Evolutionary conservation across 2,329 filamentous ascomycete species (phyloP), one percentile per base, ranked within the genome.

Genomic region (Alternaria incomplexa): DNA sequence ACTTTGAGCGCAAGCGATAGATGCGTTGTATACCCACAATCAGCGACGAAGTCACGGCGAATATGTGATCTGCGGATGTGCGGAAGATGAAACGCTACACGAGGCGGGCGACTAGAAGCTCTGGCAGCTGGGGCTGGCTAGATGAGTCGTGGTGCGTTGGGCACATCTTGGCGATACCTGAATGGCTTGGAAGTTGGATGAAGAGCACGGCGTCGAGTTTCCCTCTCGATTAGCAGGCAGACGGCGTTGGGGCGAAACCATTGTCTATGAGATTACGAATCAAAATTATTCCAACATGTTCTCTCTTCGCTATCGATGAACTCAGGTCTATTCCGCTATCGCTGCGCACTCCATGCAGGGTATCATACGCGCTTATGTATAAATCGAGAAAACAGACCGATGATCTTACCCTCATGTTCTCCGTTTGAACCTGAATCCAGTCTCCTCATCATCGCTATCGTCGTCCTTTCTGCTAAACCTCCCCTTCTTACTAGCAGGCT

Each of bases 1-100:
- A 90, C 83, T 99, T 99, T 80, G 94, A 97, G 84, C 88, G 96
- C 77, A 94, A 89, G 81, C 88, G 94, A 52, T 79, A 70, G 60
- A 62, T 12, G 48, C 28, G 11, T 20, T 11, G 17, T 23, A 10
- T 46, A 13, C 13, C 25, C 15, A 13, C 28, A 30, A 30, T 25
- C 20, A 45, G 43, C 43, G 17, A 50, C 23, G 17, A 30, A 28
- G 17, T 45, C 15, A 54, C 15, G 13, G 20, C 32, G 32, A 58
- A 40, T 6, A 17, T 17, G 36, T 40, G n/a, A 40, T 40, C 36
- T 26, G 28, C 26, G 25, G 45, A 26, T 26, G 26, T 52, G 30
- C 36, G 23, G 20, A 32, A 46, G 26, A 20, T 20, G 10, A 26
- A 23, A 53, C 30, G 47, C n/a, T 17, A 32, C 13, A 26, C 22